Evolutionary conservation across 371 early-diverging fungal species (phyloP).

Genomic region (Capillidium rhysosporum): DNA sequence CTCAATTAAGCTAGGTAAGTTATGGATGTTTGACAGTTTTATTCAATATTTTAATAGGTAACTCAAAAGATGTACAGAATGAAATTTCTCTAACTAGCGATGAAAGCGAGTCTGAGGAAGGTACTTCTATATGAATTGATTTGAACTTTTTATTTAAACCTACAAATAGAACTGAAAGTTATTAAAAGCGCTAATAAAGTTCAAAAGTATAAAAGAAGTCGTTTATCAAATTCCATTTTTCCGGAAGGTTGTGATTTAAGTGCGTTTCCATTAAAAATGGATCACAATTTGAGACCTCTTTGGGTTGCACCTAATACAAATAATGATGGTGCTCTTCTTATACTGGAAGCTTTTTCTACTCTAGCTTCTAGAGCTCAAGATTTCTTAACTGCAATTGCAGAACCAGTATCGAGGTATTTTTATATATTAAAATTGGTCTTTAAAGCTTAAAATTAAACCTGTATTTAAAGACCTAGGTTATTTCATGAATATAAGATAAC

Average conservation of each 20-base stretch:
- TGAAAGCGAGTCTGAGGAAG: too few species aligned
- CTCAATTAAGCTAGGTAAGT: too few species aligned
- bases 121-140: too few species aligned
- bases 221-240: too few species aligned
- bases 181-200: too few species aligned
- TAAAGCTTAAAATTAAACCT: background rate
- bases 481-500: constrained; percentile 99
- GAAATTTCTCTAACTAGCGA: too few species aligned
- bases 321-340: constrained; percentile 65
- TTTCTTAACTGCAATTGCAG: constrained; percentile 96
- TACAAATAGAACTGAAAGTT: too few species aligned
- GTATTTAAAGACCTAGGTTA: constrained; percentile 51
- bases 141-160: too few species aligned
- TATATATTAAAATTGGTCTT: background rate
- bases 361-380: constrained; percentile 92
- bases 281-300: background rate
- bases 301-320: background rate
- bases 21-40: too few species aligned
- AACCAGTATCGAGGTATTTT: constrained; percentile 78
- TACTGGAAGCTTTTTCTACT: constrained; percentile 91
- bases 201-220: too few species aligned
- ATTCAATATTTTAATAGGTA: too few species aligned
- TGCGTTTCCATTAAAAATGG: background rate
- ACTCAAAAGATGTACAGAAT: too few species aligned
- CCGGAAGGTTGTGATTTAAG: background rate